Base-by-base conservation (phyloP, 2,329 filamentous ascomycete species). In the Botrytis fabae region DNA sequence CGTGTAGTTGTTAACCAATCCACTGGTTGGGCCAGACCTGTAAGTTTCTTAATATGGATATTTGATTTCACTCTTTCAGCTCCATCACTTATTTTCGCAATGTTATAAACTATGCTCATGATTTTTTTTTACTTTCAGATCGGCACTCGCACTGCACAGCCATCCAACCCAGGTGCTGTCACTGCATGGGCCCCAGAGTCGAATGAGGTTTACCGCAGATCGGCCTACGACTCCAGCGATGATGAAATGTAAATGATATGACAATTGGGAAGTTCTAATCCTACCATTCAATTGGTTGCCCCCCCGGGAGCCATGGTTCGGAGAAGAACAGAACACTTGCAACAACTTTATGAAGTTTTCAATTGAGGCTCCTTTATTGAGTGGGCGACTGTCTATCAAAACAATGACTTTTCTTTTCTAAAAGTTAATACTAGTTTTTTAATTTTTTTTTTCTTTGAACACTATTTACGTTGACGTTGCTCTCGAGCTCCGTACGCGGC, bases 1-100 rank as follows among this genome's bases (percentile, higher is more conserved):
- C 42, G 32, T 12, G 46, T 63, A 8, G 20, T 70, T 35, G 61
- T 59, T 10, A 70, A 60, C 28, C 69, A 22, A 25, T 64, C 62
- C 8, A 72, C 42, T 40, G 70, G 61, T 12, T 68, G 62, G 70
- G 70, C 70, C n/a, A 68, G 60, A 20, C 70, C 70, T 25, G 70
- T 69, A 69, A 72, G 70, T 71, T 6, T 42, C 63, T 40, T 32
- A 4, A 42, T 8, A 22, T 22, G 28, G 4, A 48, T 25, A 6
- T 25, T 16, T 20, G 22, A 12, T 32, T 35, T 35, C 42, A 5
- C 28, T 51, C 44, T 8, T 57, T 20, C 40, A 22, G 48, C 48
- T 42, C 18, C 5, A n/a, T 42, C n/a, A 10, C n/a, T 16, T 12
- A 66, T 57, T 5, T 12, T 54, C 2, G 35, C 22, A 22, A 25